A percentile compares a stretch with the other conserved stretches of the same genome.
Evolutionary conservation across 2,329 filamentous ascomycete genomes (phyloP).

Genomic region (Lojkania enalia): DNA sequence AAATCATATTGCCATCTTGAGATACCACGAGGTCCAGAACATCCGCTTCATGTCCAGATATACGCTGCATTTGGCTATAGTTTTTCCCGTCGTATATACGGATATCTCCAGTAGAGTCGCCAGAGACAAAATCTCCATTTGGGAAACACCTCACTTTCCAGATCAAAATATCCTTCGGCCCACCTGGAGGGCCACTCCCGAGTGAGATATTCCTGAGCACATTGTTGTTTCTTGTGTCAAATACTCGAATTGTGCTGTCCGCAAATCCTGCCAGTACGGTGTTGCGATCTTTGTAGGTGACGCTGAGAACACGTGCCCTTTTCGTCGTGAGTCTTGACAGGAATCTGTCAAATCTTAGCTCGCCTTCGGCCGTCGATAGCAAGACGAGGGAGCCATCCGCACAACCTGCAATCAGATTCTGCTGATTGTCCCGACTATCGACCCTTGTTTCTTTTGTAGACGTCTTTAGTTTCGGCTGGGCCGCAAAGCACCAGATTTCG

Average conservation of each 20-base stretch:
- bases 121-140: conserved; percentile 88
- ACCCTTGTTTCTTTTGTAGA: conserved; percentile 13
- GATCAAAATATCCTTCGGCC: conserved; percentile 82
- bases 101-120: conserved; percentile 91
- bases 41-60: conserved; percentile 87
- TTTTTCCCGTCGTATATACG: conserved; percentile 93
- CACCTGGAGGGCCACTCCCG: conserved; percentile 74
- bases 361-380: conserved; percentile 81
- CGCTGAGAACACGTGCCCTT: conserved; percentile 85
- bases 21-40: conserved; percentile 85
- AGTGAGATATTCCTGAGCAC: conserved; percentile 82
- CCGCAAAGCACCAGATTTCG: conserved; percentile 94
- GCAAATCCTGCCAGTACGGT: conserved; percentile 88
- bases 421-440: conserved; percentile 35
- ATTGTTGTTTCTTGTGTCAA: conserved; percentile 78
- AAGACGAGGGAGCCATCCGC: conserved; percentile 88
- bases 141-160: conserved; percentile 91
- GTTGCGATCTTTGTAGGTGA: conserved; percentile 84
- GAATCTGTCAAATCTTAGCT: conserved; percentile 77
- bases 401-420: conserved; percentile 81
- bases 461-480: conserved; percentile 67
- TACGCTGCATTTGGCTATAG: conserved; percentile 82
- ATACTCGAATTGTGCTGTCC: conserved; percentile 92
- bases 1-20: conserved; percentile 75
- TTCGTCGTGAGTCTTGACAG: conserved; percentile 77